Evolutionary conservation across 805 yeast genomes (phyloP).

Genomic region (Cyberlindnera suaveolens): DNA sequence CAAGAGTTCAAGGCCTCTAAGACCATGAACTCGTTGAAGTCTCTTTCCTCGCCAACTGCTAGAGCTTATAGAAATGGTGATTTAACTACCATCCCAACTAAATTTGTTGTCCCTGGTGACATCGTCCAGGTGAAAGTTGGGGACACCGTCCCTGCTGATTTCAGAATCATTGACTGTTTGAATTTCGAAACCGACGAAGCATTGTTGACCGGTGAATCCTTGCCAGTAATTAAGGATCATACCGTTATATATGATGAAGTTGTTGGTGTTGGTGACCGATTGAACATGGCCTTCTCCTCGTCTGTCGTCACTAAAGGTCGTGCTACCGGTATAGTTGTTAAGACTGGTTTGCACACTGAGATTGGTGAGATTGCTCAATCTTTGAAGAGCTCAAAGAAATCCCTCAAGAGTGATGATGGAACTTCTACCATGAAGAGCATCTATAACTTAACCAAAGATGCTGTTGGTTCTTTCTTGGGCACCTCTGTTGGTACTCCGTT

Average conservation of each 20-base stretch:
- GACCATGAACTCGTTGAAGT: conserved; percentile 69
- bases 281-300: conserved; percentile 66
- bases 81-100: conserved; percentile 51
- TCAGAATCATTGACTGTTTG: conserved; percentile 48
- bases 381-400: conserved; percentile 36
- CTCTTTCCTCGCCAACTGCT: conserved; percentile 67
- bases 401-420: conserved; percentile 35
- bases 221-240: conserved; percentile 54
- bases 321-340: conserved; percentile 59
- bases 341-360: conserved; percentile 68
- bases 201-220: conserved; percentile 58
- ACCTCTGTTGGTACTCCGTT: conserved; percentile 77
- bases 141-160: conserved; percentile 72
- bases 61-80: conserved; percentile 56
- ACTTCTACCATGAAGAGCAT: conserved; percentile 34
- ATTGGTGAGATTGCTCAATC: conserved; percentile 69
- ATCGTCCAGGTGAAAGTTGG: conserved; percentile 58
- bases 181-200: conserved; percentile 73
- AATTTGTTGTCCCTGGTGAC: conserved; percentile 70
- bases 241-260: conserved; percentile 31
- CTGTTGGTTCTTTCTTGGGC: conserved; percentile 67
- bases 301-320: conserved; percentile 70
- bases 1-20: conserved; percentile 74
- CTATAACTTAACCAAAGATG: conserved; percentile 40
- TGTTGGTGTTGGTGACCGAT: conserved; percentile 66